Evolutionary conservation across 805 yeast species (phyloP), one percentile per base, ranked within the genome.

Genomic region (Metschnikowia sp.): DNA sequence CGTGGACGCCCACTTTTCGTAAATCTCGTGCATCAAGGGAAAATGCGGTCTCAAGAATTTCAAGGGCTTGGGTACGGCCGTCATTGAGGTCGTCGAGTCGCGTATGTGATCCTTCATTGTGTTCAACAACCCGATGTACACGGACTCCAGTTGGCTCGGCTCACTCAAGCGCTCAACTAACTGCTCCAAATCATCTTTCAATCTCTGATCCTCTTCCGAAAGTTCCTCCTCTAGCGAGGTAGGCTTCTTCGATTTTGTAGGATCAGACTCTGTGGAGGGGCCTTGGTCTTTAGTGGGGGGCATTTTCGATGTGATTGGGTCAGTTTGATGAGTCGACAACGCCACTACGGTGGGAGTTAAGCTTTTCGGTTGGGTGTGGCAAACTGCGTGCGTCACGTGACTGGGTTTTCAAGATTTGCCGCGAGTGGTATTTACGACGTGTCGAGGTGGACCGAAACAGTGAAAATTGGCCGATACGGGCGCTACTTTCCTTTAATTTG

Each of bases 51-150:
- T 82, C 54, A 94, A 77, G 64, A 94, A 94, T 73, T 94, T 95
- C 70, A 94, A 79, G 5, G 99, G 99, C 68, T 94, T 94, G 34
- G 99, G 99, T 43, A 94, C 99, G 3, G 99, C 99, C 2, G 99
- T 94, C 97, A 94, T 94, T 8, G 97, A 91, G 34, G 97, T 88
- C 3, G 99, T 94, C 10, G 97, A 87, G 46, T 94, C 95, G 55
- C 88, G 82, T 59, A 94, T 91, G 58, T 81, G 81, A 41, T 76
- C 79, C 62, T 89, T 90, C 65, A 94, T 77, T 44, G 83, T 75
- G 36, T 76, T 75, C 57, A 94, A 75, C n/a, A 89, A 78, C 10
- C 81, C 70, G 32, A 69, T 68, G 62, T 88, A 86, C 18, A 81
- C 69, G 15, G 70, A 64, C n/a, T 51, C 59, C 8, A 58, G 40